Percentiles rank a stretch among this genome's conserved stretches.
Conservation (phyloP, 768 basidiomycete species). For the Tricholomella constricta region DNA sequence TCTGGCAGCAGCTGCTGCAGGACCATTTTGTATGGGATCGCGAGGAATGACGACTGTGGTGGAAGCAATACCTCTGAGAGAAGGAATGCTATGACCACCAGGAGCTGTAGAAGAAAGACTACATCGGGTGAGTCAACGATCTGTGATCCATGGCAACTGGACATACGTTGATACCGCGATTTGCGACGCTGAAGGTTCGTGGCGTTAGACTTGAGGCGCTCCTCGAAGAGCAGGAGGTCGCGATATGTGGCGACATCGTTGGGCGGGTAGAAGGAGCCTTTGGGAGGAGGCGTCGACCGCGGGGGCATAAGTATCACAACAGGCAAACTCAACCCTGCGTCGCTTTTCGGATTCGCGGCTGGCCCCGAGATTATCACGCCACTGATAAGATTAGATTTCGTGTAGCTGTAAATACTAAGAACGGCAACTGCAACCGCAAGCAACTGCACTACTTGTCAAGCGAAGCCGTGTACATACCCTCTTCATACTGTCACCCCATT, state of each 20-base stretch:
- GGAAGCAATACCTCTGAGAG: slow-evolving; percentile 74
- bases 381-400: neutral
- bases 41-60: slow-evolving; percentile 62
- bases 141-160: neutral
- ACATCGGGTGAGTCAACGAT: slow-evolving; percentile 5
- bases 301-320: slow-evolving; percentile 15
- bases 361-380: neutral
- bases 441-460: too few species aligned
- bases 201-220: slow-evolving; percentile 93
- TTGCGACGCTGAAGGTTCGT: slow-evolving; percentile 78
- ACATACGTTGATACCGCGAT: slow-evolving; percentile 78
- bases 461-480: too few species aligned
- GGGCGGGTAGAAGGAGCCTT: slow-evolving; percentile 48
- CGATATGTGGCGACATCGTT: slow-evolving; percentile 81
- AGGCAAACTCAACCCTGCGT: neutral
- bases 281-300: slow-evolving; percentile 39
- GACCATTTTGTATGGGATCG: slow-evolving; percentile 58
- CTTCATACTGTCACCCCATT: too few species aligned
- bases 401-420: too few species aligned
- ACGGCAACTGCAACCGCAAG: too few species aligned
- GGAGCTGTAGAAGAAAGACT: slow-evolving; percentile 79
- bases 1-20: slow-evolving; percentile 55
- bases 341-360: neutral
- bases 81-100: slow-evolving; percentile 69
- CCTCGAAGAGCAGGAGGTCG: slow-evolving; percentile 92